Percentiles rank a stretch among this genome's conserved stretches.
Evolutionary conservation across 108 stramenopile genomes (phyloP).

Genomic region (Craspedostauros australis): DNA sequence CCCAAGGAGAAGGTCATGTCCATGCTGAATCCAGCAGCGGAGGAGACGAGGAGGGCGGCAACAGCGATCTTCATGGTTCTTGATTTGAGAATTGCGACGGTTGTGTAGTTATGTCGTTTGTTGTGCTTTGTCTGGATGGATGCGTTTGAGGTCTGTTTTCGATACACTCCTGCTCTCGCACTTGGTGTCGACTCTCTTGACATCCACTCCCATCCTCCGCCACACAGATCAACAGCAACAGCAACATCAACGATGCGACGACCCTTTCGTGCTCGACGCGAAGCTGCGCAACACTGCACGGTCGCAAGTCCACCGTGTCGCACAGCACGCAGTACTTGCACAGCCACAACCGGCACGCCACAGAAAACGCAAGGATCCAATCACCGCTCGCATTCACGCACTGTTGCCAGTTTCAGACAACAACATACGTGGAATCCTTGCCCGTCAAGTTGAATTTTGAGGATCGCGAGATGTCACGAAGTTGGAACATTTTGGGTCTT

Average conservation of each 20-base stretch:
- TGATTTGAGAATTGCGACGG: too few relatives aligned
- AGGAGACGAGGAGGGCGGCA: constrained; percentile 36
- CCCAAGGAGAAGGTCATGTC: constrained; percentile 31
- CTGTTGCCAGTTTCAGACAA: neutral
- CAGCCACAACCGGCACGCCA: neutral
- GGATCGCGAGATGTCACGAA: constrained; percentile 4
- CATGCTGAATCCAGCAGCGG: constrained; percentile 50
- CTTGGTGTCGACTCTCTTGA: neutral
- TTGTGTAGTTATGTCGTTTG: neutral
- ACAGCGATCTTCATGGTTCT: constrained; percentile 59
- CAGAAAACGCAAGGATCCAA: neutral
- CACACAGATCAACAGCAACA: neutral
- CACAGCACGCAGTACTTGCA: neutral
- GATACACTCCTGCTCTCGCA: neutral
- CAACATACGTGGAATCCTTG: neutral
- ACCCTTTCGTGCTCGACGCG: neutral
- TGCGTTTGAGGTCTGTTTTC: neutral
- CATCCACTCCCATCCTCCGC: neutral
- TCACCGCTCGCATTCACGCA: neutral
- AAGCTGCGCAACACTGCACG: neutral
- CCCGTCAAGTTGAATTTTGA: constrained; percentile 1
- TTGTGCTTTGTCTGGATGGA: neutral
- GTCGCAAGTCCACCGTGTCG: neutral
- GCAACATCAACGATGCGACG: neutral
- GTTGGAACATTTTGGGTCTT: neutral